phyloP scores from a whole-genome alignment of 2,329 filamentous ascomycete species.

The Diaporthe ilicicola region DNA sequence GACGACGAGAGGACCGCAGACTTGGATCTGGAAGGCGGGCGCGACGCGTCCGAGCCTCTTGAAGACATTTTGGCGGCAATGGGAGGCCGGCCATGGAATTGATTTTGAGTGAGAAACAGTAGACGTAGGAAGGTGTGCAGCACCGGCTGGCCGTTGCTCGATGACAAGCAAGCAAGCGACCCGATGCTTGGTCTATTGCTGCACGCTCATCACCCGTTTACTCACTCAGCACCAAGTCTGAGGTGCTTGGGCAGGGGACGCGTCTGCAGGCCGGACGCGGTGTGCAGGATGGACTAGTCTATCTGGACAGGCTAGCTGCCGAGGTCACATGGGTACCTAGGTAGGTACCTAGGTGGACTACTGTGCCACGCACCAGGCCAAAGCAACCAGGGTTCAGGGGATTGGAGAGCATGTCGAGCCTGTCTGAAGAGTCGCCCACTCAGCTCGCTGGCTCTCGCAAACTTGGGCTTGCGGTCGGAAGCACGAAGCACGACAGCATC shows the following conservation, averaged over 20 bases:
- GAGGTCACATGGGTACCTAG: conserved; percentile 7
- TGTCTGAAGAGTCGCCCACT: neutral
- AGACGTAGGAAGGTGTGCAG: conserved; percentile 5
- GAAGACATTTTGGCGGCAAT: conserved; percentile 43
- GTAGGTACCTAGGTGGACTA: too few relatives aligned
- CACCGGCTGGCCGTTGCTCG: neutral
- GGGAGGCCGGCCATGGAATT: conserved; percentile 41
- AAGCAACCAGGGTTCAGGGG: too few relatives aligned
- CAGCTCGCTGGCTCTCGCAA: neutral
- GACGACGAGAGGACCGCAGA: conserved; percentile 46
- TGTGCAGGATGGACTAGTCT: neutral
- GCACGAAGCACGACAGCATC: neutral
- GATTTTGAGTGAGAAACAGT: conserved; percentile 27
- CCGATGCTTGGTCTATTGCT: neutral
- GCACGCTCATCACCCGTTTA: neutral
- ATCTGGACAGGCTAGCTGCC: conserved; percentile 6
- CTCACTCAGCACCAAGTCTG: neutral
- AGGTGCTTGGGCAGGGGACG: neutral
- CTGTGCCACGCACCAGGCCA: too few relatives aligned
- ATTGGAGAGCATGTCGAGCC: neutral
- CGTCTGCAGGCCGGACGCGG: conserved; percentile 16
- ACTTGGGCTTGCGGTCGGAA: neutral
- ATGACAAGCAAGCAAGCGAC: neutral
- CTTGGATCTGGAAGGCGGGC: conserved; percentile 44
- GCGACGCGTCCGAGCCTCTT: conserved; percentile 57